phyloP scores from a whole-genome alignment of 2,329 filamentous ascomycete species.

The Stachybotrys echinatus region DNA sequence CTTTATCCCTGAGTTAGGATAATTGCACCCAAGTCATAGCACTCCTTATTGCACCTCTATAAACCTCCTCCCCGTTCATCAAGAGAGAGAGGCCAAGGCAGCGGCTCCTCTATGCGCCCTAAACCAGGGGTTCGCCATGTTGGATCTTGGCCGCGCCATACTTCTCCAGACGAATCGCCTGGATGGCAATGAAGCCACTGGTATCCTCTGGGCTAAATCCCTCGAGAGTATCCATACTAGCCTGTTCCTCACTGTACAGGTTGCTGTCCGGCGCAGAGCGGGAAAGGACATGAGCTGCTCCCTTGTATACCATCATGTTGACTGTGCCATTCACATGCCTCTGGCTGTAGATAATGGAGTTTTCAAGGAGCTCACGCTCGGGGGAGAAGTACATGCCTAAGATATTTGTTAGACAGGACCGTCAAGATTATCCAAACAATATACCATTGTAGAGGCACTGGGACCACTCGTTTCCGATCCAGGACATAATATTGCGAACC shows the following conservation, averaged over 20 bases:
- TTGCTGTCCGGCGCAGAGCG: constrained; percentile 33
- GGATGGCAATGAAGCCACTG: constrained; percentile 55
- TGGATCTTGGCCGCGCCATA: constrained; percentile 10
- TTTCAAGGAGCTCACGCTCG: constrained; percentile 48
- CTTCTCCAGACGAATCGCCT: constrained; percentile 58
- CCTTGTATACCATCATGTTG: constrained; percentile 21
- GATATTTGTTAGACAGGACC: constrained; percentile 20
- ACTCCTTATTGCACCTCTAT: constrained; percentile 3
- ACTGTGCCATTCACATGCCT: constrained; percentile 35
- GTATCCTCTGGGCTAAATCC: constrained; percentile 36
- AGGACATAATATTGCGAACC: constrained; percentile 46
- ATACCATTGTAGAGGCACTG: constrained; percentile 43
- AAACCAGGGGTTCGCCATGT: constrained; percentile 11
- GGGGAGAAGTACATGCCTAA: constrained; percentile 47
- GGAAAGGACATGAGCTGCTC: constrained; percentile 34
- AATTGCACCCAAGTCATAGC: constrained; percentile 4
- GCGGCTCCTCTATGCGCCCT: constrained; percentile 1
- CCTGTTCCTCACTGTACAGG: constrained; percentile 41
- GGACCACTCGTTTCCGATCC: constrained; percentile 44
- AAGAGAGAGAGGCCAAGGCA: constrained; percentile 3
- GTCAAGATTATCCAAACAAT: not conserved
- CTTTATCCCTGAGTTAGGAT: constrained; percentile 1
- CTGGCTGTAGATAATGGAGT: constrained; percentile 53
- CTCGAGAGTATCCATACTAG: constrained; percentile 41
- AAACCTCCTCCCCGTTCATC: constrained; percentile 4